Conservation (phyloP, 2,329 filamentous ascomycete genomes). For the Colletotrichum sp. region DNA sequence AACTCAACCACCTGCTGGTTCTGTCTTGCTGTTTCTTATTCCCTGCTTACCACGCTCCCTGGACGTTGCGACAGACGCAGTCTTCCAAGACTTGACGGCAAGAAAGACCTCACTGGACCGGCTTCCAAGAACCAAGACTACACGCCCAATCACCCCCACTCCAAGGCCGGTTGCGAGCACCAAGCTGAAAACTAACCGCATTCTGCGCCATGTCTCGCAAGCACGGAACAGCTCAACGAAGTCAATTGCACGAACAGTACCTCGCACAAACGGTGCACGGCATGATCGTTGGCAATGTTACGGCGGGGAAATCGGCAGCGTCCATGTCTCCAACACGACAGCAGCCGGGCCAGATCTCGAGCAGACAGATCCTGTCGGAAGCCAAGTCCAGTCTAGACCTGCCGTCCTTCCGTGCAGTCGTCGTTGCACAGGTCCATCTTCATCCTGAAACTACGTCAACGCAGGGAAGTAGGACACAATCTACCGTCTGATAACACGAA, state of each 20-base stretch:
- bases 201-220: neutral
- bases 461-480: conserved; percentile 3
- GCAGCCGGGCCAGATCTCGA: neutral
- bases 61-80: neutral
- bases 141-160: neutral
- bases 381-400: conserved; percentile 1
- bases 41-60: neutral
- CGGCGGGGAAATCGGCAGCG: neutral
- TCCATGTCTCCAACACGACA: neutral
- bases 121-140: neutral
- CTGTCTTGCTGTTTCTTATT: neutral
- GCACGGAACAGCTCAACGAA: neutral
- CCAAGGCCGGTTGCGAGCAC: neutral
- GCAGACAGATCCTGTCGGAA: neutral
- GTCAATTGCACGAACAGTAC: neutral
- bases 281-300: neutral
- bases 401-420: neutral
- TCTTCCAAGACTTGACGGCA: neutral
- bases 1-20: neutral
- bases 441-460: conserved; percentile 1
- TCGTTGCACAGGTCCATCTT: neutral
- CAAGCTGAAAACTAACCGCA: neutral
- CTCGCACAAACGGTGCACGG: neutral
- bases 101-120: neutral
- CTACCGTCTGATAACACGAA: neutral